Percentiles rank a stretch among this genome's conserved stretches.
Conservation (phyloP, 2,329 filamentous ascomycete genomes). For the Cordyceps cicadae region DNA sequence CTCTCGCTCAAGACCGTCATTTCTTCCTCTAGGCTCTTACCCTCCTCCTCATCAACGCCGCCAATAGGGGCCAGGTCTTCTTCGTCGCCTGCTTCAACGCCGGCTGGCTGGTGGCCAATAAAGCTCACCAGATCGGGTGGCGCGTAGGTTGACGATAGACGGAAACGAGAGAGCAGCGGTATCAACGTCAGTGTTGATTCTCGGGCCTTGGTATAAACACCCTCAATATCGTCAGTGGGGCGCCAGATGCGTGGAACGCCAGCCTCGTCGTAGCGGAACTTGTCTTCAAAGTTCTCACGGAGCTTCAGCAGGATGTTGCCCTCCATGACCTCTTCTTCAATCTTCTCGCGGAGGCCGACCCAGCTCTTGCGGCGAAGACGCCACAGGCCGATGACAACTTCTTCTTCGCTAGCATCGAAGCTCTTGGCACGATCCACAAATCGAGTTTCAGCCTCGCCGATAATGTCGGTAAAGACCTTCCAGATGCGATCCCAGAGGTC, state of each 20-base stretch:
- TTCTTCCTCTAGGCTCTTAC: constrained; percentile 90
- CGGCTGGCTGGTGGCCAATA: constrained; percentile 69
- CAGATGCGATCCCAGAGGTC: constrained; percentile 96
- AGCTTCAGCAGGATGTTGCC: constrained; percentile 93
- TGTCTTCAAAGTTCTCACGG: constrained; percentile 97
- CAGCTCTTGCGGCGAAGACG: constrained; percentile 88
- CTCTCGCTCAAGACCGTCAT: constrained; percentile 88
- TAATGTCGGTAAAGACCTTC: constrained; percentile 73
- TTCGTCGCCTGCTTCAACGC: constrained; percentile 73
- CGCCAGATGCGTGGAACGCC: constrained; percentile 96
- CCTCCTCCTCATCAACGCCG: constrained; percentile 88
- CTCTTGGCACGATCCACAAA: constrained; percentile 86
- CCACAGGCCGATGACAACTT: constrained; percentile 90
- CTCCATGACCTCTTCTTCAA: constrained; percentile 97
- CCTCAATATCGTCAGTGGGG: constrained; percentile 93
- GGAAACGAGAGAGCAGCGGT: constrained; percentile 79
- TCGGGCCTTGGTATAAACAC: constrained; percentile 81
- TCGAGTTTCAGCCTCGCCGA: constrained; percentile 73
- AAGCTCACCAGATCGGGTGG: constrained; percentile 78
- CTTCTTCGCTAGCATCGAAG: constrained; percentile 85
- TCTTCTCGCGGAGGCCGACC: constrained; percentile 79
- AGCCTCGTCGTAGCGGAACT: constrained; percentile 93
- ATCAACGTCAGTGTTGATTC: constrained; percentile 89
- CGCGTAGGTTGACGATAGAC: constrained; percentile 62
- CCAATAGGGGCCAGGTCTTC: constrained; percentile 85